These are phyloP conservation scores for Neofusicoccum ribis DNA, from an alignment of 2,329 filamentous ascomycete genomes.

Conservation along the genomic window DNA sequence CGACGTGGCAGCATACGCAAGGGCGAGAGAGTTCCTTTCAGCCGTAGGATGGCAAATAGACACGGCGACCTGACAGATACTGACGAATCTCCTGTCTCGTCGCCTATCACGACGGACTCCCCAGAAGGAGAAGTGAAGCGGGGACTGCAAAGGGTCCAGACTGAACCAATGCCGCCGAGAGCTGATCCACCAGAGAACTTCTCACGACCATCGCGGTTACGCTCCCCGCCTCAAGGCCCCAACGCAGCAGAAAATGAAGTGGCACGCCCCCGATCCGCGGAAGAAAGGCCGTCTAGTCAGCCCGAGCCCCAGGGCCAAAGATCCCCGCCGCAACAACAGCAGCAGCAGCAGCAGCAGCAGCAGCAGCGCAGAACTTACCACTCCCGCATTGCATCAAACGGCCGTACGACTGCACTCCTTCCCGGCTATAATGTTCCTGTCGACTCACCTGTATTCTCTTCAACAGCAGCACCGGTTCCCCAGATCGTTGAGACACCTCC, in stretches of 20 bases:
- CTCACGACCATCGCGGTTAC: constrained; percentile 54
- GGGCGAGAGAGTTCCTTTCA: constrained; percentile 72
- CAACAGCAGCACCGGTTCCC: constrained; percentile 45
- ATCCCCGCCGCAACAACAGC: constrained; percentile 29
- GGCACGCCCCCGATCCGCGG: constrained; percentile 10
- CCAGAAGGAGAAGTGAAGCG: constrained; percentile 35
- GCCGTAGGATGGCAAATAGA: constrained; percentile 67
- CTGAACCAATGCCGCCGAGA: constrained; percentile 60
- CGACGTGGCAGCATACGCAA: constrained; percentile 82
- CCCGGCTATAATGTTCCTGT: constrained; percentile 44
- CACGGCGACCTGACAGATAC: constrained; percentile 54
- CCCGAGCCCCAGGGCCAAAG: constrained; percentile 27
- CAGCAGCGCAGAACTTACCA: constrained; percentile 53
- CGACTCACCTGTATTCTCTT: constrained; percentile 15
- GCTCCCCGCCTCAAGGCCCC: constrained; percentile 27
- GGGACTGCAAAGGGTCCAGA: constrained; percentile 63
- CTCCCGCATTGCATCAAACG: constrained; percentile 58
- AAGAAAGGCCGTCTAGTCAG: constrained; percentile 20
- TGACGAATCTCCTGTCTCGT: constrained; percentile 42
- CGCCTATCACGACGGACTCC: neutral
- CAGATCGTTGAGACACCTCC: constrained; percentile 64
- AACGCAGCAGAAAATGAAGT: neutral
- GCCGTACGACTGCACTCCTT: constrained; percentile 54
- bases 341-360: constrained; percentile 38
- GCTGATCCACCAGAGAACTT: constrained; percentile 52